These are phyloP conservation scores for Rhizopus stolonifer DNA, from an alignment of 371 early-diverging fungal genomes.

Conservation along the genomic window DNA sequence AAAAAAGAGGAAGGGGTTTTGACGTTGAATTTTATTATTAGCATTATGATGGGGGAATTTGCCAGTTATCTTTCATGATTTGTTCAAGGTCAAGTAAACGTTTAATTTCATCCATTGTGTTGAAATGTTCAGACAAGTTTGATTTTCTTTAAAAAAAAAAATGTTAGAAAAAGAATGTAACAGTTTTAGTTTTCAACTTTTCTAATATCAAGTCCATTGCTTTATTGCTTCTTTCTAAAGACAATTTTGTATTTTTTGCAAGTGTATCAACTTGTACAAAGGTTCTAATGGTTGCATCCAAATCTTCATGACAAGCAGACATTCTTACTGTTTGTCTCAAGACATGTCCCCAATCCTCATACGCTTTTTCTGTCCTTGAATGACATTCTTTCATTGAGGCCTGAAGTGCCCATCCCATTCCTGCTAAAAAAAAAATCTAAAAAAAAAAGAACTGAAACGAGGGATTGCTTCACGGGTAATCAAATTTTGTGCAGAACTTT, in stretches of 20 bases:
- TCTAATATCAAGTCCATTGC: slow-evolving; percentile 15
- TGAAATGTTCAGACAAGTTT: not conserved
- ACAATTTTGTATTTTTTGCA: slow-evolving; percentile 24
- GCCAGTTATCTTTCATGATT: not conserved
- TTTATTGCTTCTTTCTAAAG: slow-evolving; percentile 16
- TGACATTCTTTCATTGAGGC: slow-evolving; percentile 31
- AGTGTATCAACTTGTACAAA: slow-evolving; percentile 30
- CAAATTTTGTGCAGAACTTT: no score
- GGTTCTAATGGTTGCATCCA: slow-evolving; percentile 24
- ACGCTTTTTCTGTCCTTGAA: slow-evolving; percentile 21
- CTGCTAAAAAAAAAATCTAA: not conserved
- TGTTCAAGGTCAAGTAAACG: not conserved
- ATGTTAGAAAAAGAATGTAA: not conserved
- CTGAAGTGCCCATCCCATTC: no score
- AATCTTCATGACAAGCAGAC: slow-evolving; percentile 18
- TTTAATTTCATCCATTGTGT: not conserved
- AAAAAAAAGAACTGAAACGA: no score
- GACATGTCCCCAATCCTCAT: slow-evolving; percentile 30
- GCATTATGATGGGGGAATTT: no score
- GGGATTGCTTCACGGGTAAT: no score
- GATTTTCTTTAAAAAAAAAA: not conserved
- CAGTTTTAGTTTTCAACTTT: slow-evolving; percentile 8
- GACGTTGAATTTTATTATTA: not conserved
- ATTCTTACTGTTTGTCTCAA: slow-evolving; percentile 13
- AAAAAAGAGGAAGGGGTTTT: not conserved